These are phyloP conservation scores for Schizochytrium sp. DNA, from an alignment of 108 stramenopile genomes.

Conservation along the genomic window DNA sequence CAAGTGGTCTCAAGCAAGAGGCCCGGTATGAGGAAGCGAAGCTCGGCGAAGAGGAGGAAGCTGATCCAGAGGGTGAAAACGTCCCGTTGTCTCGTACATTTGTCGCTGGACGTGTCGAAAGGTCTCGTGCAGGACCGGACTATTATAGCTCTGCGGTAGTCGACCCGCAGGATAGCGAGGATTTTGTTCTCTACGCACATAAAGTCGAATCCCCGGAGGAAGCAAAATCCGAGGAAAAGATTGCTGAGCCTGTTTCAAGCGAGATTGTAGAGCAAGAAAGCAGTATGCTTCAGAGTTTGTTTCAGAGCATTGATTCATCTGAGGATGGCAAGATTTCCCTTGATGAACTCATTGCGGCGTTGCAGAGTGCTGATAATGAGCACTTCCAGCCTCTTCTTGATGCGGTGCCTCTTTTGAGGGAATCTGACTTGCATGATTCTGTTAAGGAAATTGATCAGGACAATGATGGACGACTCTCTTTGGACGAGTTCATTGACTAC, in stretches of 20 bases:
- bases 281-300: background rate
- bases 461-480: background rate
- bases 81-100: background rate
- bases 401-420: background rate
- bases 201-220: background rate
- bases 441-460: conserved; percentile 33
- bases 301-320: background rate
- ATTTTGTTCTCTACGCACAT: conserved; percentile 25
- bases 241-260: background rate
- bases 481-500: conserved; percentile 33
- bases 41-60: conserved; percentile 42
- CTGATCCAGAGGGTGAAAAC: background rate
- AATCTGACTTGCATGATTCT: background rate
- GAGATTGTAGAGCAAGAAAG: background rate
- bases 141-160: background rate
- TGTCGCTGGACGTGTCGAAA: background rate
- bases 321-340: background rate
- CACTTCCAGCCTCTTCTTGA: background rate
- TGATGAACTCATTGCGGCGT: background rate
- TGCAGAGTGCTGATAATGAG: background rate
- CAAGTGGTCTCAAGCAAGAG: conserved; percentile 40
- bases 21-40: conserved; percentile 8
- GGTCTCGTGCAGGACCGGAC: background rate
- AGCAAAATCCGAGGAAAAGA: background rate
- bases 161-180: background rate